A percentile compares a stretch with the other conserved stretches of the same genome.
phyloP scores from a whole-genome alignment of 78 protist species.

The Isochrysis galbana region DNA sequence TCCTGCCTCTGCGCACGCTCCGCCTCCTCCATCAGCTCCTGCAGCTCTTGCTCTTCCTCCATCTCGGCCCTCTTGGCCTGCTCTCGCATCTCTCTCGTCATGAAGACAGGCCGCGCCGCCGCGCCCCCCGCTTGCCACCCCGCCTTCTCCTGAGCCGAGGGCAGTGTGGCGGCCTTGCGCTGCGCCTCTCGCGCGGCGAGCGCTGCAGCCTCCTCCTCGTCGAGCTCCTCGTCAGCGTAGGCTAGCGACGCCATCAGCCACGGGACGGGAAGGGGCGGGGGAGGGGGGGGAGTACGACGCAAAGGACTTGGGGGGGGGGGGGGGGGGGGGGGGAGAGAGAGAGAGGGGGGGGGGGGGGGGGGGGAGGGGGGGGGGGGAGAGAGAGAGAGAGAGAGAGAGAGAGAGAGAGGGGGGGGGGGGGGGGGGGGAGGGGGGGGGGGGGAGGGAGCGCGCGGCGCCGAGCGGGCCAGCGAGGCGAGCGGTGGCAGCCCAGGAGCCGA shows the following conservation, averaged over 20 bases:
- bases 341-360: too few species aligned
- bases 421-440: too few species aligned
- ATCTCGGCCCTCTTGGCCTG: not conserved
- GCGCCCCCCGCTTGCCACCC: not conserved
- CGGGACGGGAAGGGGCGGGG: too few species aligned
- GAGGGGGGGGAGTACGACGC: too few species aligned
- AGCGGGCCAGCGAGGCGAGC: too few species aligned
- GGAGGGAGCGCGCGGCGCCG: too few species aligned
- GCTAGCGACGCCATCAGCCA: not conserved
- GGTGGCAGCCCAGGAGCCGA: too few species aligned
- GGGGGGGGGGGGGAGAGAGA: too few species aligned
- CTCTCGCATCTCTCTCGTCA: not conserved
- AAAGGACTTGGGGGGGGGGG: too few species aligned
- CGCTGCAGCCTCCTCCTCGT: not conserved
- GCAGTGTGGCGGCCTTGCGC: not conserved
- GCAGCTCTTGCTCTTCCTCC: not conserved
- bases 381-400: too few species aligned
- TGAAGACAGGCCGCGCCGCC: not conserved
- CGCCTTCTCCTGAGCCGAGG: slow-evolving; percentile 9
- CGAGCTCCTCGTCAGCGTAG: not conserved
- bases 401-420: too few species aligned
- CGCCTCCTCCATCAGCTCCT: not conserved
- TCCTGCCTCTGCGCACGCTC: not conserved
- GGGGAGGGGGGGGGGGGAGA: too few species aligned
- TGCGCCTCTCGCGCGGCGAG: not conserved